Percentiles rank a stretch among this genome's conserved stretches.
These are phyloP conservation scores for Teratosphaeria nubilosa DNA, from an alignment of 2,329 filamentous ascomycete species.

Conservation along the genomic window DNA sequence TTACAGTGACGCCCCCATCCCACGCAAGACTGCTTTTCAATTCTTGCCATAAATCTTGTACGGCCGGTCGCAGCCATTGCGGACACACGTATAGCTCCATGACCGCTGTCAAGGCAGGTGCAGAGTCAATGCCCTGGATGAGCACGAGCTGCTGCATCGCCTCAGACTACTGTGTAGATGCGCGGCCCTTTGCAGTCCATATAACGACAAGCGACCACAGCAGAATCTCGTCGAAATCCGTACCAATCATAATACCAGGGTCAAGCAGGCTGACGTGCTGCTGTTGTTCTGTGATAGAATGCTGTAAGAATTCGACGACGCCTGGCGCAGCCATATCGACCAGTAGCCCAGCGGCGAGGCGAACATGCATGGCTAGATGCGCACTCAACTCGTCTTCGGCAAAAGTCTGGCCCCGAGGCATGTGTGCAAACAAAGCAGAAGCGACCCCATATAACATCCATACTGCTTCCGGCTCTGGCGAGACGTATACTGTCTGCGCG, in stretches of 20 bases:
- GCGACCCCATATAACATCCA: neutral
- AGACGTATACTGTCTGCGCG: neutral
- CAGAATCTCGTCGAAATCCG: neutral
- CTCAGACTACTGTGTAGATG: neutral
- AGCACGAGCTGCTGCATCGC: neutral
- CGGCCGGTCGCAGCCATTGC: neutral
- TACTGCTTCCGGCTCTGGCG: neutral
- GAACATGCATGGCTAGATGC: neutral
- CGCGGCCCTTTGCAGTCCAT: neutral
- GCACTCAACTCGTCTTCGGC: neutral
- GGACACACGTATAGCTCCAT: neutral
- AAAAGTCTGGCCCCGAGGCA: neutral
- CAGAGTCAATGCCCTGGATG: neutral
- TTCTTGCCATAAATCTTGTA: neutral
- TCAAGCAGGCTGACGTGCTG: neutral
- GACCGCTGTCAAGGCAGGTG: neutral
- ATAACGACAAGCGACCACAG: neutral
- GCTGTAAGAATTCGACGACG: neutral
- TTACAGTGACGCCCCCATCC: neutral
- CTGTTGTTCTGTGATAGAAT: neutral
- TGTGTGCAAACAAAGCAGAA: neutral
- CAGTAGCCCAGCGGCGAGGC: neutral
- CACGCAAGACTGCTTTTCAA: neutral
- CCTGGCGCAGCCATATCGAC: neutral
- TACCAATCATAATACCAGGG: neutral